Base-by-base conservation (phyloP, 148 eudicot genomes). In the Simmondsia chinensis region DNA sequence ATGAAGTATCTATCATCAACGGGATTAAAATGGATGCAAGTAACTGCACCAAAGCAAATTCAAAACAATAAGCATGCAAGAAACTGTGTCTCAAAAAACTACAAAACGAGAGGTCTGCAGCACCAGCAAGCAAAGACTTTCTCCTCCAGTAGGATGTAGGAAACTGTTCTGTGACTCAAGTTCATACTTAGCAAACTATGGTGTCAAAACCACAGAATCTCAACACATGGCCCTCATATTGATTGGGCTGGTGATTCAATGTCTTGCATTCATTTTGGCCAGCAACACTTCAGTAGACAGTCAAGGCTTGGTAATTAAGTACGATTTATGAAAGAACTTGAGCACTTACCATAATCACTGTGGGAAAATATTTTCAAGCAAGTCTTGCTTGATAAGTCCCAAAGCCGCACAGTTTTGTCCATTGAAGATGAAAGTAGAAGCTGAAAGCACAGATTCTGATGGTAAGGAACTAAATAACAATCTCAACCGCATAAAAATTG, bases 341-440 rank as follows among this genome's bases (percentile, higher is more conserved):
- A 26, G 26, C 27, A 64, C 76, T 69, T 58, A 89, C 97, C 97
- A 85, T 85, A 89, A 63, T 89, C 97, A 70, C 85, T 85, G 73
- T 89, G 97, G 10, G 97, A 84, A 69, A 89, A 89, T 56, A 70
- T 59, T 77, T 89, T 89, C 75, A 89, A 65, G 65, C 97, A 85
- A 55, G 79, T 59, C 66, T 74, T 76, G 83, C 83, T 79, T 24
- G 85, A 72, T 66, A 91, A 59, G 63, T 85, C 62, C 97, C 97
- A 91, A 28, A 91, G 79, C 57, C 97, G 75, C 58, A 91, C 95
- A 43, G 97, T 91, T 69, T 91, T 91, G 56, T 91, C 97, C 97
- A 91, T 91, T 41, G 97, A 91, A 48, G 97, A 91, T 48, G 97
- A 91, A 37, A 91, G 88, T 72, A 91, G 64, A 64, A 74, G 84